Evolutionary conservation across 345 rosid genomes (phyloP).

Genomic region (Bruguiera parviflora): DNA sequence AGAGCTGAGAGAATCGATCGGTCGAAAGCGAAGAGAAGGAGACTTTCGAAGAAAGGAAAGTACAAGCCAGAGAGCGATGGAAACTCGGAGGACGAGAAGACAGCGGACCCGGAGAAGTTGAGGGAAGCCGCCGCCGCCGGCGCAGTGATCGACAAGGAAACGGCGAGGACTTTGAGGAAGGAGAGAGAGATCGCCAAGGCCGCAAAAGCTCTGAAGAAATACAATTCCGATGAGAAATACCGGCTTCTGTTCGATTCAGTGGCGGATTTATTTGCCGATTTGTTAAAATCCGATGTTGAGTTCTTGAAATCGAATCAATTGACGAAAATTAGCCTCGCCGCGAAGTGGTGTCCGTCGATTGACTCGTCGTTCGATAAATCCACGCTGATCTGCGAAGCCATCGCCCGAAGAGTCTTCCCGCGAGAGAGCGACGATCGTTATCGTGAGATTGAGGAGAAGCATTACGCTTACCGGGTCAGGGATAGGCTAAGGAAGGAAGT

Average conservation of each 20-base stretch:
- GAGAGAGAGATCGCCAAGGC: conserved; percentile 39
- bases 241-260: conserved; percentile 47
- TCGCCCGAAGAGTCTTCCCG: conserved; percentile 45
- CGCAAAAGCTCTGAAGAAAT: conserved; percentile 4
- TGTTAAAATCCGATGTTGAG: conserved; percentile 31
- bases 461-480: conserved; percentile 52
- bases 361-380: conserved; percentile 52
- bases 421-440: conserved; percentile 43
- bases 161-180: conserved; percentile 38
- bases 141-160: conserved; percentile 29
- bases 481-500: conserved; percentile 58
- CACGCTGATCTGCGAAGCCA: conserved; percentile 51
- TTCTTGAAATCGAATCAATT: conserved; percentile 23
- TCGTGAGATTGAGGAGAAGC: conserved; percentile 56
- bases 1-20: conserved; percentile 35
- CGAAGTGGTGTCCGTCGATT: conserved; percentile 69
- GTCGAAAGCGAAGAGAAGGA: conserved; percentile 4
- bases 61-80: neutral
- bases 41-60: neutral
- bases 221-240: conserved; percentile 22
- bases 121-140: too few relatives aligned
- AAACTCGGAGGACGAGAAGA: conserved; percentile 5
- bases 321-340: conserved; percentile 48
- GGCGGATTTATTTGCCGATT: conserved; percentile 45
- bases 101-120: conserved; percentile 2